A percentile compares a stretch with the other conserved stretches of the same genome.
phyloP scores from a whole-genome alignment of 768 basidiomycete species.

The Fomitopsis serialis region DNA sequence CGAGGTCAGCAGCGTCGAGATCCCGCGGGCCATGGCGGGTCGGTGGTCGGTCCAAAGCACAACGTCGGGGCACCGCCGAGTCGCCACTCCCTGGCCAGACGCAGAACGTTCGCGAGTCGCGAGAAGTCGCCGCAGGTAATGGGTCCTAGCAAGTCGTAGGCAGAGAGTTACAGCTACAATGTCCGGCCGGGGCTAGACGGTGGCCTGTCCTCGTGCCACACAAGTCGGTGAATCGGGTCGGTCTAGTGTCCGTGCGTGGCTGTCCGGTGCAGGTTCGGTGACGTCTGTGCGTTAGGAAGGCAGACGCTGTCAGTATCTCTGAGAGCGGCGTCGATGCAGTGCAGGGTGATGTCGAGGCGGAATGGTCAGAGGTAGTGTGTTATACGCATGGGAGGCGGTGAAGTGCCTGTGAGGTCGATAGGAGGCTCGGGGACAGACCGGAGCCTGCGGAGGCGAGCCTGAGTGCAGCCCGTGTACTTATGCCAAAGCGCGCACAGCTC shows the following conservation, averaged over 20 bases:
- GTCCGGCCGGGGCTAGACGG: too few species aligned
- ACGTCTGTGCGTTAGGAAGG: background rate
- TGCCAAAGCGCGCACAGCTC: too few species aligned
- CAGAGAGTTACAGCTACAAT: too few species aligned
- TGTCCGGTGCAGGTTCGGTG: too few species aligned
- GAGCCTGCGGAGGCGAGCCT: background rate
- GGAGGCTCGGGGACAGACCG: background rate
- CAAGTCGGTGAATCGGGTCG: too few species aligned
- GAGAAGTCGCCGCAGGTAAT: background rate
- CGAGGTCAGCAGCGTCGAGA: slow-evolving; percentile 17
- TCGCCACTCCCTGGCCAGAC: background rate
- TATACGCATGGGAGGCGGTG: background rate
- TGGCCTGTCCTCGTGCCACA: too few species aligned
- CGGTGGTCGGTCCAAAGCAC: background rate
- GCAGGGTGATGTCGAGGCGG: background rate
- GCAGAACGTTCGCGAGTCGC: background rate
- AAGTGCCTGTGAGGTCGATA: background rate
- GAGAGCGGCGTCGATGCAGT: background rate
- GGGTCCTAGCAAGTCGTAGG: background rate
- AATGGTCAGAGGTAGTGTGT: background rate
- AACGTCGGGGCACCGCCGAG: background rate
- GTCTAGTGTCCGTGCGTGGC: background rate
- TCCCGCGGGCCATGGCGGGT: slow-evolving; percentile 17
- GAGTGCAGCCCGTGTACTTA: too few species aligned
- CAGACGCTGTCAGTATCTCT: background rate